A percentile compares a stretch with the other conserved stretches of the same genome.
phyloP scores from a whole-genome alignment of 2,329 filamentous ascomycete species.

The Mycosphaerella arachidis region DNA sequence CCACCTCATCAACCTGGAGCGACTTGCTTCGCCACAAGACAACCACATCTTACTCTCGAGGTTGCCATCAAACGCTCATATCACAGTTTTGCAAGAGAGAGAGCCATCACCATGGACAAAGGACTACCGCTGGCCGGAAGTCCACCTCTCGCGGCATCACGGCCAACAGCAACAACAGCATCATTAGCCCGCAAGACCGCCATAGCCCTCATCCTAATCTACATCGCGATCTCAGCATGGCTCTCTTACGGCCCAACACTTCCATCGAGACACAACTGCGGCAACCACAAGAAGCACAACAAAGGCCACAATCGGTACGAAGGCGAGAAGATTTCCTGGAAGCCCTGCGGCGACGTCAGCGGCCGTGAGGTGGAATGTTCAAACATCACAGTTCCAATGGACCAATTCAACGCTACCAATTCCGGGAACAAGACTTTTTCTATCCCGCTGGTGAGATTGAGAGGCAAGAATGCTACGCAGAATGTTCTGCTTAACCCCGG shows the following conservation, averaged over 20 bases:
- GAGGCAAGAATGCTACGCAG: constrained; percentile 13
- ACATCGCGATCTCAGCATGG: neutral
- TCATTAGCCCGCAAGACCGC: neutral
- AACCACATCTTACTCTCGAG: neutral
- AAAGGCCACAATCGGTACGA: constrained; percentile 5
- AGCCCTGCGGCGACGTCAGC: constrained; percentile 18
- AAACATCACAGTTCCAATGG: constrained; percentile 20
- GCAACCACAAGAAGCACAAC: neutral
- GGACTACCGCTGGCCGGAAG: neutral
- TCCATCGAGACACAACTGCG: neutral
- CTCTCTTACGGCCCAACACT: neutral
- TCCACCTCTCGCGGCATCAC: neutral
- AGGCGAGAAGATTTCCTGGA: constrained; percentile 21
- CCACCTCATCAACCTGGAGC: neutral
- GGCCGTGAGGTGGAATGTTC: constrained; percentile 16
- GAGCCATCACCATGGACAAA: neutral
- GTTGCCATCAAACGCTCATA: neutral
- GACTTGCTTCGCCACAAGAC: neutral
- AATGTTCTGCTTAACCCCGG: constrained; percentile 19
- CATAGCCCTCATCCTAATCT: neutral
- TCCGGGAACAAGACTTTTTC: constrained; percentile 22
- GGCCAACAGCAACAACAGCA: neutral
- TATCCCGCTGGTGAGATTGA: constrained; percentile 17
- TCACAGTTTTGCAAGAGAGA: neutral
- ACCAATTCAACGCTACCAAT: constrained; percentile 21